phyloP scores from a whole-genome alignment of 2,329 filamentous ascomycete species.

The Ampelomyces quisqualis region DNA sequence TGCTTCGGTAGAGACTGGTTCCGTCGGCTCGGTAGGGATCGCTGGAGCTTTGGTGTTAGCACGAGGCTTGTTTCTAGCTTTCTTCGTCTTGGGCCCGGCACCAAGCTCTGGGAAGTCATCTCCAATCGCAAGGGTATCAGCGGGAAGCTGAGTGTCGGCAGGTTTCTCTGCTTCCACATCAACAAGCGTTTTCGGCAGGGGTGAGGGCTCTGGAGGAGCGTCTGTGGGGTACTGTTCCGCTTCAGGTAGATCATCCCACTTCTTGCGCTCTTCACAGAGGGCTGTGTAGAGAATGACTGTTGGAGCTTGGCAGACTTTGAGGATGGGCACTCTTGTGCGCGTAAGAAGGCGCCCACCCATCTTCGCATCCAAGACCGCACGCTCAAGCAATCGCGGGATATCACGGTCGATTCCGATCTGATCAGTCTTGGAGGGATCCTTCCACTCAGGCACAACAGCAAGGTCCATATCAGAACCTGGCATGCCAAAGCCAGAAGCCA shows the following conservation, averaged over 20 bases:
- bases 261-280: conserved; percentile 64
- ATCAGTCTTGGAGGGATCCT: conserved; percentile 17
- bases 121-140: conserved; percentile 7
- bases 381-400: conserved; percentile 74
- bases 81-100: conserved; percentile 3
- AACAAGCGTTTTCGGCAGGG: conserved; percentile 9
- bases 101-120: conserved; percentile 9
- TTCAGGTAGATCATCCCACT: conserved; percentile 65
- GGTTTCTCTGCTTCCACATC: conserved; percentile 14
- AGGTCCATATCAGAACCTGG: conserved; percentile 91
- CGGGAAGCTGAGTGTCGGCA: conserved; percentile 6
- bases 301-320: conserved; percentile 79
- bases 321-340: conserved; percentile 78
- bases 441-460: conserved; percentile 66
- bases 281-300: conserved; percentile 60
- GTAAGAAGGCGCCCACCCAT: conserved; percentile 76
- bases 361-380: conserved; percentile 68
- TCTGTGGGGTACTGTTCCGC: conserved; percentile 46
- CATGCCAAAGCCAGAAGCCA: conserved; percentile 81
- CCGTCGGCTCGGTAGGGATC: conserved; percentile 3
- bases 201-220: conserved; percentile 14
- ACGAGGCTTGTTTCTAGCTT: conserved; percentile 2
- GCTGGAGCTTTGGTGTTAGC: neutral
- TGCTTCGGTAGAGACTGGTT: conserved; percentile 19
- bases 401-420: conserved; percentile 52